Evolutionary conservation across 176 grass and related monocot genomes (phyloP), one percentile per base, ranked within the genome.

Genomic region (Carex myosuroides): DNA sequence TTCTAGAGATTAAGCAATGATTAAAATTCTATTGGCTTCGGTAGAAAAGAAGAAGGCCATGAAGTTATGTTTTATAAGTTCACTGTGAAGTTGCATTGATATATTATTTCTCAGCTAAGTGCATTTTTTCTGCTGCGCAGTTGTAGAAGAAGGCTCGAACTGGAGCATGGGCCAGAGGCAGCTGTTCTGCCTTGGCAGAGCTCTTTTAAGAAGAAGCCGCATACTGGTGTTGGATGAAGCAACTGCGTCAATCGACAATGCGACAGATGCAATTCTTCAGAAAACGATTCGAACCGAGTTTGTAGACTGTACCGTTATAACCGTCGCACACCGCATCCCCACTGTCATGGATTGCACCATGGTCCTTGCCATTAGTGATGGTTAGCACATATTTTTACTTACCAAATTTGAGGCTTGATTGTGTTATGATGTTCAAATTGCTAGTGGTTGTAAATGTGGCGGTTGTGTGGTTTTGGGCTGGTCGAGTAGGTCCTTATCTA

Each of bases 151-250:
- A 12, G 96, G 96, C 3, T 95, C 89, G 0, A 98, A 98, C 52
- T 98, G 96, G 96, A 98, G 96, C 88, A 98, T 98, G 96, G 96
- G 96, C 13, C 92, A 98, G 90, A 91, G 95, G 50, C 95, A 98
- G 44, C 79, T 98, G 50, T 95, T 98, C 42, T 98, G 95, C 76
- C 88, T 98, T 64, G 95, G 95, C 1, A 92, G 95, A 30, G 80
- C 89, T 58, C 91, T 98, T 80, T 53, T 95, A 64, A 95, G 91
- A 82, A 88, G 83, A 83, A 90, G 91, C 0, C 88, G 76, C 3
- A 90, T 98, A 69, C 79, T 98, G 82, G 95, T 98, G 55, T 89
- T 98, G 0, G 95, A 98, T 35, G 95, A 95, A 86, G 92, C 95
- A 21, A 95, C 95, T 2, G 88, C 91, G 5, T 98, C 95, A 30